These are phyloP conservation scores for Chrysoporthe deuterocubensis DNA, from an alignment of 2,329 filamentous ascomycete species.

Conservation along the genomic window DNA sequence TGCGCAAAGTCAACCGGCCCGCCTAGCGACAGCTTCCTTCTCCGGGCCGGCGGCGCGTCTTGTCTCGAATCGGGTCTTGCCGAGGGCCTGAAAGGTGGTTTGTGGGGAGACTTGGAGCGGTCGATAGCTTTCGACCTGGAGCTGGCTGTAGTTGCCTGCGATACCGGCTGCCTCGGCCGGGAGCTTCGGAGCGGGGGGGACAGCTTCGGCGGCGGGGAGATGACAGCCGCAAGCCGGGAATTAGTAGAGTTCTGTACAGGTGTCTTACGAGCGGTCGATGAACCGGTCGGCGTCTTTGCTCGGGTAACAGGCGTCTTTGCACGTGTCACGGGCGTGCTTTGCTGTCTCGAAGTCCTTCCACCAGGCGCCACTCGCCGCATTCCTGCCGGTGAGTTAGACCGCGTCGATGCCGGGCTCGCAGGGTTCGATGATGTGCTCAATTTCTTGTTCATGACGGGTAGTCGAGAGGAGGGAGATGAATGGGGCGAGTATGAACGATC, in stretches of 20 bases:
- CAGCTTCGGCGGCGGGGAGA: slow-evolving; percentile 73
- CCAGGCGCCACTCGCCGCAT: slow-evolving; percentile 44
- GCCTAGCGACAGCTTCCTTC: slow-evolving; percentile 60
- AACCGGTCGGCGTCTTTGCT: slow-evolving; percentile 49
- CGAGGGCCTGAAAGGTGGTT: slow-evolving; percentile 37
- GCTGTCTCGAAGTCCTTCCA: slow-evolving; percentile 44
- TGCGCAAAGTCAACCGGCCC: slow-evolving; percentile 85
- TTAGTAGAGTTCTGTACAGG: slow-evolving; percentile 51
- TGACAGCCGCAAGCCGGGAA: slow-evolving; percentile 71
- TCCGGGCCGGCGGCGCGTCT: slow-evolving; percentile 44
- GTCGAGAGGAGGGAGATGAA: slow-evolving; percentile 39
- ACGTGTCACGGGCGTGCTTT: slow-evolving; percentile 38
- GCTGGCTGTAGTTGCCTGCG: slow-evolving; percentile 71
- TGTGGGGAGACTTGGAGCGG: slow-evolving; percentile 51
- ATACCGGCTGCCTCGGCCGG: slow-evolving; percentile 78
- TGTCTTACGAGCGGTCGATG: slow-evolving; percentile 47
- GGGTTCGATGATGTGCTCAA: slow-evolving; percentile 49
- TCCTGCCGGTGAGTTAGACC: slow-evolving; percentile 60
- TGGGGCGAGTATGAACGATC: slow-evolving; percentile 35
- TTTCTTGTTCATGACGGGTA: slow-evolving; percentile 46
- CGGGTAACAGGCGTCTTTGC: slow-evolving; percentile 47
- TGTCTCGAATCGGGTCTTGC: slow-evolving; percentile 39
- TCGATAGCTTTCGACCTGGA: slow-evolving; percentile 70
- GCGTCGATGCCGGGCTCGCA: slow-evolving; percentile 55
- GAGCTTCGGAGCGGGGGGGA: slow-evolving; percentile 83